Evolutionary conservation across 1,139 yeast genomes (phyloP), one percentile per base, ranked within the genome.

Genomic region (Hansenula lynferdii): DNA sequence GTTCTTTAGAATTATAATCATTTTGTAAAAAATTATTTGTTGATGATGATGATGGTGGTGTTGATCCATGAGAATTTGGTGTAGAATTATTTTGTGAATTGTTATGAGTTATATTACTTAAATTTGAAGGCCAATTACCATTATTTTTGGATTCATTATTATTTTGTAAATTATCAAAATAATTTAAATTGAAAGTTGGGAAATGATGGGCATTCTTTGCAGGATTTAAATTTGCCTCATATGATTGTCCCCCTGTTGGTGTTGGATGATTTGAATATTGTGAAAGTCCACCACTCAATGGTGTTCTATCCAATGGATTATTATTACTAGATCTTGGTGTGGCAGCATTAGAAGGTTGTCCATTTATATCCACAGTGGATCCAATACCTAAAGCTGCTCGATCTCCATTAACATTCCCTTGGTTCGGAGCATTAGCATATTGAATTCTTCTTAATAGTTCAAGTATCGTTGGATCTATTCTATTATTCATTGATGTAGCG

Each of bases 361-460:
- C n/a, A n/a, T n/a, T n/a, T n/a, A n/a, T n/a, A n/a, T n/a, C n/a
- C n/a, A n/a, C n/a, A n/a, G n/a, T n/a, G n/a, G n/a, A n/a, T n/a
- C n/a, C n/a, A n/a, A n/a, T n/a, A n/a, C n/a, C n/a, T n/a, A n/a
- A n/a, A n/a, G n/a, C n/a, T n/a, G n/a, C n/a, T n/a, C n/a, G n/a
- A n/a, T n/a, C n/a, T n/a, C n/a, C n/a, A n/a, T n/a, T n/a, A n/a
- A n/a, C n/a, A n/a, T n/a, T n/a, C n/a, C n/a, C n/a, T n/a, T n/a
- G n/a, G n/a, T n/a, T n/a, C n/a, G 29, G 33, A 8, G 25, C 34
- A 41, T 43, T 38, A 3, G 57, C 57, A 28, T 53, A 53, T 31
- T 53, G 57, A 23, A 53, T 53, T n/a, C 57, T 41, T 31, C 52
- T 51, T 34, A 53, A 40, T 11, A 53, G 40, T 37, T 53, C 57